Percentiles rank a stretch among this genome's conserved stretches.
These are phyloP conservation scores for Tillandsia fasciculata DNA, from an alignment of 176 grass and related monocot genomes.

Conservation along the genomic window DNA sequence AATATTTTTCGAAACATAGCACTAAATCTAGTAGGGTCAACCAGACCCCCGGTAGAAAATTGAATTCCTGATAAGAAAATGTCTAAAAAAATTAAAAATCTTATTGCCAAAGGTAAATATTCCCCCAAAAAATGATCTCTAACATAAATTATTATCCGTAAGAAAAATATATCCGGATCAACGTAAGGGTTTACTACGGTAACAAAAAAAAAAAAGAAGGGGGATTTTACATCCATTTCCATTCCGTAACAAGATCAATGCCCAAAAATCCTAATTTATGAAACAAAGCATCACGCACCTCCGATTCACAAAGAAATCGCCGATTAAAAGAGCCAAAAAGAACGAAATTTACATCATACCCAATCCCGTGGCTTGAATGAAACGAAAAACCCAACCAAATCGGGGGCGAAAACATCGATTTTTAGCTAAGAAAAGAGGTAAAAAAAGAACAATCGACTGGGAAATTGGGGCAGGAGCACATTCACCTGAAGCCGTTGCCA, in stretches of 20 bases:
- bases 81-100: too few species aligned
- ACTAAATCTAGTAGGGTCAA: too few species aligned
- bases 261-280: neutral
- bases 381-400: too few species aligned
- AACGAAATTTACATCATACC: neutral
- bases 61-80: too few species aligned
- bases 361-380: neutral
- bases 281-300: neutral
- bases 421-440: neutral
- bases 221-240: neutral
- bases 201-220: neutral
- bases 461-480: neutral
- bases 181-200: neutral
- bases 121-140: too few species aligned
- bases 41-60: too few species aligned
- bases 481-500: slow-evolving; percentile 1
- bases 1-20: too few species aligned
- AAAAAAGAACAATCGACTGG: neutral
- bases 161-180: too few species aligned
- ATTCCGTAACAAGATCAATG: neutral
- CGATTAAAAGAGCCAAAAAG: neutral
- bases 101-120: too few species aligned
- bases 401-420: too few species aligned
- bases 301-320: neutral
- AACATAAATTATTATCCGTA: too few species aligned